Base-by-base conservation (phyloP, 495 filamentous ascomycete genomes). In the Diplogelasinospora grovesii region DNA sequence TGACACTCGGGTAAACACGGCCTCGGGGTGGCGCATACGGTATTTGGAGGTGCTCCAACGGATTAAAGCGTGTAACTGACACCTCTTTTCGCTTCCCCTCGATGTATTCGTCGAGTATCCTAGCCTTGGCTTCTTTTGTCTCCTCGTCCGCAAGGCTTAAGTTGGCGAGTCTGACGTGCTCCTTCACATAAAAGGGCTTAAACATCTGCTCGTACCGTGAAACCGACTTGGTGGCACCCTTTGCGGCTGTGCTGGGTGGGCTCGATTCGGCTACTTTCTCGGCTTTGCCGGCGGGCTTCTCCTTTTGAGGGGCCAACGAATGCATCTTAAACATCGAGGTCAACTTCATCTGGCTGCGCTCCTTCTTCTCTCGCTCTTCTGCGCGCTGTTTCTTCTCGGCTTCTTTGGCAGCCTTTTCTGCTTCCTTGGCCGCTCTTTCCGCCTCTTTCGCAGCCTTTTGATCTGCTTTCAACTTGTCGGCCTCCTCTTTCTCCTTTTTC, bases 171-270 rank as follows among this genome's bases (percentile, higher is more conserved):
- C 46, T 72, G 2, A 84, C 82, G 49, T 83, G 68, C 10, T 74
- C 67, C 39, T 88, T 77, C 8, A 88, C 46, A 42, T 82, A 88
- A 60, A 93, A 95, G 0, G 83, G 75, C 10, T 84, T 77, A 52
- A 96, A 96, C 22, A 56, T 61, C 46, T 74, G 75, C 11, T 85
- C 66, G 50, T 93, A 97, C 28, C 81, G 74, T 0, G 79, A 74
- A 23, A 65, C 45, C 14, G 57, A 47, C 8, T 66, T 52, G 32
- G 49, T 24, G 36, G 53, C 40, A 48, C 53, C 45, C 18, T 48
- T 40, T 13, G 46, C 36, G n/a, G 54, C 6, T 6, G 58, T 22
- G 11, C 34, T 46, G 18, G 40, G 31, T 11, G 42, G 27, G 8
- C 56, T 26, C 9, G 28, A 38, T 22, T 46, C n/a, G 10, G 49